Base-by-base conservation (phyloP, 2,329 filamentous ascomycete genomes). In the Didymellaceae sp. region DNA sequence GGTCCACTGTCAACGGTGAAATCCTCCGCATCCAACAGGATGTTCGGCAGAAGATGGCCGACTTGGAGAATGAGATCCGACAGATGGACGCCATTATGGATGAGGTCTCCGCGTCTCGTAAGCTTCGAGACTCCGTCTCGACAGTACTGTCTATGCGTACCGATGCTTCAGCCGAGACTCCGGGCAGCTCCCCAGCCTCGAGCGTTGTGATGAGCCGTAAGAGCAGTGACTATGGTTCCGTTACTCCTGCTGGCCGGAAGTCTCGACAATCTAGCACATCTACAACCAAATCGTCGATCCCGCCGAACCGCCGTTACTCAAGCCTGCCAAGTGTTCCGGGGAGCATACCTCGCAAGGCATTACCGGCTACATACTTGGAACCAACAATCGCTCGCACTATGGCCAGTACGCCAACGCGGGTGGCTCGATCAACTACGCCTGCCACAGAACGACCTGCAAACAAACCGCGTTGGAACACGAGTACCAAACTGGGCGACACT, bases 1-100 rank as follows among this genome's bases (percentile, higher is more conserved):
- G 94, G n/a, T 79, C 97, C 40, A 97, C 94, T 0, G 91, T 97
- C 46, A 97, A 99, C 67, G 94, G 94, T 34, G 94, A 97, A 74
- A 94, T 97, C 55, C 75, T 97, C 21, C 85, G 91, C 34, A 79
- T 97, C 24, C 88, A 96, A 65, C 84, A 86, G 6, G 92, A 97
- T 63, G 88, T 97, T 77, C 87, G 91, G 65, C 80, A 85, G n/a
- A 87, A 88, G 63, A 95, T 92, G 84, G 83, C 87, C 58, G 82
- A 84, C 4, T 77, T 97, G 42, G 90, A 91, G 66, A 80, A 82
- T 11, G 85, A 89, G 55, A 93, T 94, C 77, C 82, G 79, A 51
- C 88, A 92, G 5, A 86, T 94, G 77, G 90, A 96, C 70, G 68
- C 80, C 6, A 77, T 84, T 13, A 71, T 97, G 24, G 90, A 94